A percentile compares a stretch with the other conserved stretches of the same genome.
These are phyloP conservation scores for Linum tenue DNA, from an alignment of 345 rosid genomes.

Conservation along the genomic window DNA sequence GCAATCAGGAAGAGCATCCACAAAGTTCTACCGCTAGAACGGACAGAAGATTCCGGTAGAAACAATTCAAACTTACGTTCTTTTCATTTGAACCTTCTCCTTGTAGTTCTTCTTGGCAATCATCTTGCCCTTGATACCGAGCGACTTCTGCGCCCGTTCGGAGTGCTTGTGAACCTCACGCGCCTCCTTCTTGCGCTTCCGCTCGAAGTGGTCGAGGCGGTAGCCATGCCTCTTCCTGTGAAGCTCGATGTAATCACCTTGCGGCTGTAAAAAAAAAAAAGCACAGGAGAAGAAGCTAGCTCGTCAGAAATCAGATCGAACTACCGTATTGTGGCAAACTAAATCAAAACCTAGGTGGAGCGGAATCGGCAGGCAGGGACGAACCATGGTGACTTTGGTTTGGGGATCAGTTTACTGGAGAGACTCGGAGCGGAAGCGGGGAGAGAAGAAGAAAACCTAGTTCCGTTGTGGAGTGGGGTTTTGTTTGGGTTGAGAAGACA, in stretches of 20 bases:
- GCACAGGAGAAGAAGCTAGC: neutral
- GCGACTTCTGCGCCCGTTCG: conserved; percentile 44
- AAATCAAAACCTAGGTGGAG: neutral
- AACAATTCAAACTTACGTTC: conserved; percentile 16
- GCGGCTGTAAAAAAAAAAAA: conserved; percentile 46
- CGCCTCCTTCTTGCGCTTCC: conserved; percentile 87
- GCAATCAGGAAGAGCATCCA: neutral
- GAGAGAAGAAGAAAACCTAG: neutral
- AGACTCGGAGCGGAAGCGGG: neutral
- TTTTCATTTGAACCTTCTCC: conserved; percentile 30
- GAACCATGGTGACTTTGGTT: neutral
- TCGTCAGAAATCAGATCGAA: neutral
- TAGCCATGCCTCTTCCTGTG: conserved; percentile 78
- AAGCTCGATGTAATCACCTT: conserved; percentile 82
- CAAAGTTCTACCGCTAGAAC: neutral
- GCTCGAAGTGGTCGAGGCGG: conserved; percentile 72
- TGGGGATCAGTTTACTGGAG: neutral
- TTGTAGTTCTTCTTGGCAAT: conserved; percentile 31
- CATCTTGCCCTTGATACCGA: conserved; percentile 31
- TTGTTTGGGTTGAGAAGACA: neutral
- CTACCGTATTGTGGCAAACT: neutral
- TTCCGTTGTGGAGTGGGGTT: neutral
- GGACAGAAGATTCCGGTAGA: neutral
- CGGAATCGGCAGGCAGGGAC: neutral
- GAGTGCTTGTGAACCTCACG: conserved; percentile 81